These are phyloP conservation scores for Francoa sonchifolia DNA, from an alignment of 441 rosid genomes.

Conservation along the genomic window DNA sequence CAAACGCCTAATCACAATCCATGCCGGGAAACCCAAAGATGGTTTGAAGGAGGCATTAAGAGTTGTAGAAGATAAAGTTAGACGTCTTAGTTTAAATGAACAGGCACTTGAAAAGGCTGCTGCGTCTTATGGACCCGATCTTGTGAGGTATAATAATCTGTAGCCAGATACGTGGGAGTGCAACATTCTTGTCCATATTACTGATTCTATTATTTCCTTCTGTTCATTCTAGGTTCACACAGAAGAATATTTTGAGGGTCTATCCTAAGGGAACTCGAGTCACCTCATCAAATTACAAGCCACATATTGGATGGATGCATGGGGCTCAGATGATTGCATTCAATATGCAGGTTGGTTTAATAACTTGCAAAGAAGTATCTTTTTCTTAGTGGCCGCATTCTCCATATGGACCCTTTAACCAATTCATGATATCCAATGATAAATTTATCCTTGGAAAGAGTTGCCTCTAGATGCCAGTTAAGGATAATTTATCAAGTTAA, in stretches of 20 bases:
- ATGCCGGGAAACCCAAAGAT: conserved; percentile 65
- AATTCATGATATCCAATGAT: no score
- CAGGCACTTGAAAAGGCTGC: conserved; percentile 56
- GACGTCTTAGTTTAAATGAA: conserved; percentile 72
- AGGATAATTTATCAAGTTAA: no score
- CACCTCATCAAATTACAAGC: conserved; percentile 52
- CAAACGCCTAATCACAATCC: conserved; percentile 60
- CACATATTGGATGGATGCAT: conserved; percentile 51
- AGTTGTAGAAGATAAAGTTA: conserved; percentile 30
- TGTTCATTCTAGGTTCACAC: conserved; percentile 34
- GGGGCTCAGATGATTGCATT: conserved; percentile 91
- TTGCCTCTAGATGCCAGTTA: no score
- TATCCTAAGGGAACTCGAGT: conserved; percentile 59
- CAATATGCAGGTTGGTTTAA: conserved; percentile 55
- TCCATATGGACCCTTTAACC: no score
- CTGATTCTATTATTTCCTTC: background rate
- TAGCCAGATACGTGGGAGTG: background rate
- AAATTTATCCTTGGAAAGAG: no score
- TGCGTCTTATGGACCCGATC: conserved; percentile 31
- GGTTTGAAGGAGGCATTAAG: conserved; percentile 25
- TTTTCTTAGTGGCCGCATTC: no score
- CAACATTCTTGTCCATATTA: background rate
- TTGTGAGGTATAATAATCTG: conserved; percentile 39
- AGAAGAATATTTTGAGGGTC: conserved; percentile 40
- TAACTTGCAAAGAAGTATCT: no score